Base-by-base conservation (phyloP, 2,329 filamentous ascomycete genomes). In the Pseudogymnoascus sp. region DNA sequence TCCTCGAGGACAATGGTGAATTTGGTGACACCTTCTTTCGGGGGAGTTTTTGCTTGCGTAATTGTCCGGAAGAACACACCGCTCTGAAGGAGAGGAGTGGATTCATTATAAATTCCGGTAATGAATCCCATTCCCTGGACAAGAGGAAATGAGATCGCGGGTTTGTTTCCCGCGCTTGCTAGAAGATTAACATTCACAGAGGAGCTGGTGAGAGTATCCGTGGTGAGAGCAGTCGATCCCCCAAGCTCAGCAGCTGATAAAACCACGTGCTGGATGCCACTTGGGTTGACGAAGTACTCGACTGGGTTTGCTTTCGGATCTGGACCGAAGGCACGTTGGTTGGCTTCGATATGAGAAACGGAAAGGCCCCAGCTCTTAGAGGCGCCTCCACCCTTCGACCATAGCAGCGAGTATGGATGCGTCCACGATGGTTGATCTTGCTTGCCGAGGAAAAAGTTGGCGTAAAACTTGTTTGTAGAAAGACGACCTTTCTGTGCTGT, bases 81-180 rank as follows among this genome's bases (percentile, higher is more conserved):
- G 21, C 86, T 88, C 67, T 92, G 85, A 44, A 97, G 80, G 3
- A 86, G 70, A 0, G 93, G 93, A 6, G 84, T 86, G 0, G 84
- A 79, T 31, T 85, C 84, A 60, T 79, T 80, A 74, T 92, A 97
- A 15, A 88, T 73, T 0, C 81, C 92, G 4, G 92, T 97, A 15
- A 96, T 79, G 68, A 92, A 96, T 0, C 84, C 87, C 85, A 95
- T 94, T 9, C 94, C 94, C 71, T 97, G 93, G 0, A 96, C 85
- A 6, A 97, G 71, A 0, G 92, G 92, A 66, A 96, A 91, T 0
- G 84, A 87, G 17, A 97, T 81, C 1, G 81, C 78, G 0, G 87
- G 82, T 1, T 78, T 72, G 6, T 81, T 79, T 2, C 77, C 77
- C n/a, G 73, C 70, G 21, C 78, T 76, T 2, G 80, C 78, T 59